Evolutionary conservation across 129 eudicot species (phyloP), one percentile per base, ranked within the genome.

Genomic region (Centrapalus pauciflorus): DNA sequence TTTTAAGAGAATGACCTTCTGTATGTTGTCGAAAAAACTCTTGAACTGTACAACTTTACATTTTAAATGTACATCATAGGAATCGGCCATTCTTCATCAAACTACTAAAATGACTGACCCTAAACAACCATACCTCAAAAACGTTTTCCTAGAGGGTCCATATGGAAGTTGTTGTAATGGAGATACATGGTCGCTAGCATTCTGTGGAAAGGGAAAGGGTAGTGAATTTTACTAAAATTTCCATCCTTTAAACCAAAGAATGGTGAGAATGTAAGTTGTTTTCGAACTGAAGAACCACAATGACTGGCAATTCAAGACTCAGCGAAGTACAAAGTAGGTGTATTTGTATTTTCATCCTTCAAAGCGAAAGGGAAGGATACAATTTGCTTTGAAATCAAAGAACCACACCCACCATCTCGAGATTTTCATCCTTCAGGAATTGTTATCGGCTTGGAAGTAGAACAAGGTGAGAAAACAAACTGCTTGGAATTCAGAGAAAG

Each of bases 251-350:
- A 41, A 41, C n/a, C 13, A 38, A 32, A 57, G 52, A 30, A 50
- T 21, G 69, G 41, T 27, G 65, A 45, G 64, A 77, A 77, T 43
- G 7, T 24, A 11, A 73, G 66, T 28, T 29, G 70, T 26, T 79
- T 79, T 26, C 56, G 60, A 16, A 10, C 64, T 2, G 64, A 57
- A 8, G 25, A 5, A 48, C 43, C 40, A 27, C 49, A 46, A 37
- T 29, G 38, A 27, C 43, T 27, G 59, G 19, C 43, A 19, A 14
- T 64, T 32, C 58, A 41, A 52, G 78, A 55, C 64, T 64, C 58
- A 27, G 32, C 24, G 43, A 37, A 55, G 35, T 29, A 49, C 40
- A 13, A 61, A 72, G 30, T 61, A 26, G 56, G 27, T 2, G 32
- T 1, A 26, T 67, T 32, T 4, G 82, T 14, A 46, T 11, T 34